Evolutionary conservation across 495 filamentous ascomycete species (phyloP).

Genomic region (Annulohypoxylon nitens): DNA sequence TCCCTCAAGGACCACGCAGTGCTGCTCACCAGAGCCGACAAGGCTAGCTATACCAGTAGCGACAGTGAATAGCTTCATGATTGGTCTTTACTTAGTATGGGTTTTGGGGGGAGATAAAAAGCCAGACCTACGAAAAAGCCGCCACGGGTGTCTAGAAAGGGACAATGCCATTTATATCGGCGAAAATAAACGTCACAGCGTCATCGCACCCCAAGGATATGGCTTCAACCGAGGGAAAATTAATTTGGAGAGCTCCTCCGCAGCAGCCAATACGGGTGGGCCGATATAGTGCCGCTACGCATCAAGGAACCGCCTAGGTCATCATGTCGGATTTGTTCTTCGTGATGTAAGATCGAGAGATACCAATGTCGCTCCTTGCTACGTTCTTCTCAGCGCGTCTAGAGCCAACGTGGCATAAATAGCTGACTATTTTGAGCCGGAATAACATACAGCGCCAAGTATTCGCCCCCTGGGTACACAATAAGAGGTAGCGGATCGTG

Average conservation of each 20-base stretch:
- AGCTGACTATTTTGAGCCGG: conserved; percentile 20
- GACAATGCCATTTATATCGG: conserved; percentile 34
- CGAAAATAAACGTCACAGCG: conserved; percentile 16
- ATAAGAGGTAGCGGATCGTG: conserved; percentile 11
- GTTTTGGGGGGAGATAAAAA: conserved; percentile 5
- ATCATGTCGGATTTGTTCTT: conserved; percentile 20
- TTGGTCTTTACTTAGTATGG: conserved; percentile 5
- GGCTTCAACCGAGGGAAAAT: conserved; percentile 42
- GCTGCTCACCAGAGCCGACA: conserved; percentile 39
- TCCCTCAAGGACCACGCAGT: not conserved
- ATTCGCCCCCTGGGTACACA: not conserved
- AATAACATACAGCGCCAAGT: conserved; percentile 26
- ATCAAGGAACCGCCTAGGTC: conserved; percentile 23
- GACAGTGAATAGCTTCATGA: conserved; percentile 44
- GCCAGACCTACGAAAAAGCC: conserved; percentile 6
- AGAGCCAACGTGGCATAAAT: conserved; percentile 44
- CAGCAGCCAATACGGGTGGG: conserved; percentile 34
- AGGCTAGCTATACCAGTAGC: conserved; percentile 30
- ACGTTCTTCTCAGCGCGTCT: conserved; percentile 37
- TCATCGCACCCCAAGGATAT: conserved; percentile 31
- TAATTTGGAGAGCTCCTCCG: conserved; percentile 47
- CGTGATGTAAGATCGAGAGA: conserved; percentile 39
- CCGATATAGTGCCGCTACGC: conserved; percentile 26
- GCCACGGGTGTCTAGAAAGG: conserved; percentile 22
- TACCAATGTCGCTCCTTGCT: conserved; percentile 28